A percentile compares a stretch with the other conserved stretches of the same genome.
phyloP scores from a whole-genome alignment of 176 grass and related monocot species.

The Ampelocalamus luodianensis region DNA sequence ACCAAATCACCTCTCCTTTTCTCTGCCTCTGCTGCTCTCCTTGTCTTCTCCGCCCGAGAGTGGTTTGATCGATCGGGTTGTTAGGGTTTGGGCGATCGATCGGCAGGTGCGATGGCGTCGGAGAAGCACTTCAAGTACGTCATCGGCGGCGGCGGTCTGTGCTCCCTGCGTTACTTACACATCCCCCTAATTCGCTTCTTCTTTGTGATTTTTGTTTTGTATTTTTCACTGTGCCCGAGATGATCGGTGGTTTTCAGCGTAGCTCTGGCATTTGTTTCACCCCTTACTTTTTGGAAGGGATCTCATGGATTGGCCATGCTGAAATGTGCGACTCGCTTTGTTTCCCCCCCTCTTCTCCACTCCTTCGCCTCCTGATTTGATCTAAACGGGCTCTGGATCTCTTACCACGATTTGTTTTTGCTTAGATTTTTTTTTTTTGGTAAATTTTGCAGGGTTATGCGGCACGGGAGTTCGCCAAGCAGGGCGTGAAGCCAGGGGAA shows the following conservation, averaged over 20 bases:
- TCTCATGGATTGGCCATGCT: background rate
- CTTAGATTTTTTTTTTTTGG: background rate
- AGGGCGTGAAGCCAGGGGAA: constrained; percentile 76
- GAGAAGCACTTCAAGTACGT: constrained; percentile 94
- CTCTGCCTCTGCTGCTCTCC: no score
- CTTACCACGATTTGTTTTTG: background rate
- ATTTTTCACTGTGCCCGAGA: background rate
- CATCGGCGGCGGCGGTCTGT: constrained; percentile 83
- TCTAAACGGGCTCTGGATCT: constrained; percentile 3
- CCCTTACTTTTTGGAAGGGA: background rate
- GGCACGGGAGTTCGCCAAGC: constrained; percentile 81
- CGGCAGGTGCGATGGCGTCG: constrained; percentile 21
- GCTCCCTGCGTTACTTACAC: background rate
- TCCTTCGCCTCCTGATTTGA: background rate
- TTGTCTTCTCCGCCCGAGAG: background rate
- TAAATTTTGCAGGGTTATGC: constrained; percentile 76
- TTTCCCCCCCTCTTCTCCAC: no score
- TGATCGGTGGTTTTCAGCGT: background rate
- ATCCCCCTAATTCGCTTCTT: background rate
- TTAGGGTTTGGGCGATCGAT: background rate
- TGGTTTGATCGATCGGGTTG: background rate
- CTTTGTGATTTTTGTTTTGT: background rate
- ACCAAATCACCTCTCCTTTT: no score
- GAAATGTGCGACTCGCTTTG: background rate
- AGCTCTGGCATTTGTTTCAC: background rate